phyloP scores from a whole-genome alignment of 176 grass and related monocot species.

The bread wheat (Triticum aestivum) region IWGSC_CS_RefSeq_v2.1 NC_057805.1:380382441-380382940 shows the following conservation, averaged over 20 bases:
- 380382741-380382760: slow-evolving; percentile 42
- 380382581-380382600: not conserved
- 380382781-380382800: slow-evolving; percentile 74
- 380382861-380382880: slow-evolving; percentile 15
- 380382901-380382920: not conserved
- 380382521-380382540: not conserved
- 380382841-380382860: slow-evolving; percentile 44
- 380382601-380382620: slow-evolving; percentile 6
- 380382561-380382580: slow-evolving; percentile 47
- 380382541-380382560: slow-evolving; percentile 35
- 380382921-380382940: not conserved
- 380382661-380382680: slow-evolving; percentile 6
- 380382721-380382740: slow-evolving; percentile 11
- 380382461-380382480: slow-evolving; percentile 7
- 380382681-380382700: slow-evolving; percentile 32
- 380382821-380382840: slow-evolving; percentile 33
- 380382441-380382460: not conserved
- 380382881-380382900: not conserved
- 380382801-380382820: slow-evolving; percentile 77
- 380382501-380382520: slow-evolving; percentile 46
- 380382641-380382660: slow-evolving; percentile 8
- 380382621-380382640: slow-evolving; percentile 2
- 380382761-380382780: slow-evolving; percentile 25
- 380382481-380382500: slow-evolving; percentile 40
- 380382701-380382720: not conserved